These are phyloP conservation scores for Cyclotella baltica DNA, from an alignment of 108 stramenopile species.

Conservation along the genomic window DNA sequence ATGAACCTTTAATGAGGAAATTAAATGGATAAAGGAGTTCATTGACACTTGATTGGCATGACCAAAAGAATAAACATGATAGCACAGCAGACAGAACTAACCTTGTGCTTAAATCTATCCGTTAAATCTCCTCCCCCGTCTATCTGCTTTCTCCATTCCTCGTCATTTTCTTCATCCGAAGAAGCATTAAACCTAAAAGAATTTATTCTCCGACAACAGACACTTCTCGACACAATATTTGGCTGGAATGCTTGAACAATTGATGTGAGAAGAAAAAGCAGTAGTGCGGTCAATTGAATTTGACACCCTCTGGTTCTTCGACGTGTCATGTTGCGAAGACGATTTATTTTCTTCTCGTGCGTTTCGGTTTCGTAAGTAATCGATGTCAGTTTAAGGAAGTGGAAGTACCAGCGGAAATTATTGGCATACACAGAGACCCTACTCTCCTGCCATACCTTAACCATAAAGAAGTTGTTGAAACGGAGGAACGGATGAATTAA, in stretches of 20 bases:
- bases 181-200: not conserved
- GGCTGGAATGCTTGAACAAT: not conserved
- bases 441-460: too few relatives aligned
- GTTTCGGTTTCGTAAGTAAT: too few relatives aligned
- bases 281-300: not conserved
- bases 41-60: not conserved
- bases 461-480: too few relatives aligned
- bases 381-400: too few relatives aligned
- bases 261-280: not conserved
- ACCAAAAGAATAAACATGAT: not conserved
- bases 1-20: constrained; percentile 48
- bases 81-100: constrained; percentile 1
- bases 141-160: constrained; percentile 19
- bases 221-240: not conserved
- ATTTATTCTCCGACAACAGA: not conserved
- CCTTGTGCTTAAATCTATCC: constrained; percentile 84
- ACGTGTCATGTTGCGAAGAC: not conserved
- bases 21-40: not conserved
- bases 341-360: too few relatives aligned
- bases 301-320: not conserved
- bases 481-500: too few relatives aligned
- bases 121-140: constrained; percentile 62
- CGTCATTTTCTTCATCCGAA: not conserved
- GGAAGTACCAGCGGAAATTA: too few relatives aligned
- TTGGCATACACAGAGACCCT: too few relatives aligned